phyloP scores from a whole-genome alignment of 2,329 filamentous ascomycete species.

The Leptographium radiaticola region DNA sequence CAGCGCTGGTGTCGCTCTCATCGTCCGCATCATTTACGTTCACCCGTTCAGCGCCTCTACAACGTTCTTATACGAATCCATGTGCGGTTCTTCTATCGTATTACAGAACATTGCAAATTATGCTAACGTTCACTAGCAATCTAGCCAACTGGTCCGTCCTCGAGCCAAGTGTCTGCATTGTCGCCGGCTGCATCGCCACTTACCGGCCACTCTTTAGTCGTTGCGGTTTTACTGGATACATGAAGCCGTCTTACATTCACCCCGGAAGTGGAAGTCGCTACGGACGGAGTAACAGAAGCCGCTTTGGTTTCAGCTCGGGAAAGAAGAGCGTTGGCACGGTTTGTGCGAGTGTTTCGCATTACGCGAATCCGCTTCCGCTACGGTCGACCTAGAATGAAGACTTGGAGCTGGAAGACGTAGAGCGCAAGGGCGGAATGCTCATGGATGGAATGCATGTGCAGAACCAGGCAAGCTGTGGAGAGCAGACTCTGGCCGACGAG shows the following conservation, averaged over 20 bases:
- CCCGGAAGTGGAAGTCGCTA: background rate
- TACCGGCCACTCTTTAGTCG: constrained; percentile 14
- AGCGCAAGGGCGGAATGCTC: too few relatives aligned
- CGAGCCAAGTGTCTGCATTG: constrained; percentile 24
- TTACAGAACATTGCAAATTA: background rate
- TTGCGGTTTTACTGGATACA: background rate
- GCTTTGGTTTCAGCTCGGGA: background rate
- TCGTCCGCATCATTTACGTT: constrained; percentile 24
- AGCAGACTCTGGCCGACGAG: background rate
- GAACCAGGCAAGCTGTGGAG: background rate
- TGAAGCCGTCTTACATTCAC: background rate
- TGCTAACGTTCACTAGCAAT: constrained; percentile 13
- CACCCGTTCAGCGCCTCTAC: constrained; percentile 15
- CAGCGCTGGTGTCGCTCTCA: constrained; percentile 25
- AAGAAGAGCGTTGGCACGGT: background rate
- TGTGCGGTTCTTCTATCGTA: constrained; percentile 7
- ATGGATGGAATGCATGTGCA: background rate
- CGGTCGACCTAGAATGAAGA: background rate
- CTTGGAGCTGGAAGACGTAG: background rate
- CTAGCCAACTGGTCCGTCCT: constrained; percentile 26
- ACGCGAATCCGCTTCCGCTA: background rate
- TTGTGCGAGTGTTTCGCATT: background rate
- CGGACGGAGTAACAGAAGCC: background rate
- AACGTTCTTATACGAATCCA: constrained; percentile 19
- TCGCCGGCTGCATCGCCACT: constrained; percentile 19